Percentiles rank a stretch among this genome's conserved stretches.
Conservation (phyloP, 805 yeast species). For the Cyberlindnera japonica region DNA sequence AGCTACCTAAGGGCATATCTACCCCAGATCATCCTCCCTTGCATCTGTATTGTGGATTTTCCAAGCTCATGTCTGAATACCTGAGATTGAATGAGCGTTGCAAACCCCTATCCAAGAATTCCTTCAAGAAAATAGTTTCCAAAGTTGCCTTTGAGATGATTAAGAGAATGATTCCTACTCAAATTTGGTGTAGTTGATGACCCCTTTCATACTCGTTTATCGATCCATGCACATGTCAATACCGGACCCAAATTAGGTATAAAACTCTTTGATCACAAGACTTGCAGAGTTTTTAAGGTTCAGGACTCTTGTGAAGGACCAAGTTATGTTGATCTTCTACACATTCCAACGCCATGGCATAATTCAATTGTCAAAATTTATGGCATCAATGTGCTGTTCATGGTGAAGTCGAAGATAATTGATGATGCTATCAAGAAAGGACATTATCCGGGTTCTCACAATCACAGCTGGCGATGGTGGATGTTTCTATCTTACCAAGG, state of each 20-base stretch:
- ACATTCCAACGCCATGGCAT: conserved; percentile 68
- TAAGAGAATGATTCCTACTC: conserved; percentile 61
- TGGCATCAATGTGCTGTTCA: conserved; percentile 30
- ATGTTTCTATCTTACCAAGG: conserved; percentile 1
- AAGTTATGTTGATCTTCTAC: conserved; percentile 46
- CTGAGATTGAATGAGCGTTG: conserved; percentile 41
- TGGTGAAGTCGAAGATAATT: conserved; percentile 36
- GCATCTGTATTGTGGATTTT: conserved; percentile 51
- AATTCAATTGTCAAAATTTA: conserved; percentile 45
- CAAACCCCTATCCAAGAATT: conserved; percentile 36
- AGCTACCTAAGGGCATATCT: conserved; percentile 56
- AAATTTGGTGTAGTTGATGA: conserved; percentile 53
- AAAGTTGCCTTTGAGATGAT: conserved; percentile 63
- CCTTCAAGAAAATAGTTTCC: conserved; percentile 48
- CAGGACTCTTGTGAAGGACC: conserved; percentile 39
- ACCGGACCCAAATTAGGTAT: conserved; percentile 59
- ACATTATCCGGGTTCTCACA: conserved; percentile 33
- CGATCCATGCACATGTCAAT: conserved; percentile 60
- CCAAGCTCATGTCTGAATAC: conserved; percentile 58
- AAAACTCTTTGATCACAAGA: conserved; percentile 39
- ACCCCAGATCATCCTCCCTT: conserved; percentile 48
- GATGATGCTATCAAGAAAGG: conserved; percentile 37
- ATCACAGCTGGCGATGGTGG: conserved; percentile 10
- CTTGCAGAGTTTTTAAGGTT: conserved; percentile 44
- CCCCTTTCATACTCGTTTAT: conserved; percentile 55